phyloP scores from a whole-genome alignment of 2,329 filamentous ascomycete species.

The Aspergillus awamori region DNA sequence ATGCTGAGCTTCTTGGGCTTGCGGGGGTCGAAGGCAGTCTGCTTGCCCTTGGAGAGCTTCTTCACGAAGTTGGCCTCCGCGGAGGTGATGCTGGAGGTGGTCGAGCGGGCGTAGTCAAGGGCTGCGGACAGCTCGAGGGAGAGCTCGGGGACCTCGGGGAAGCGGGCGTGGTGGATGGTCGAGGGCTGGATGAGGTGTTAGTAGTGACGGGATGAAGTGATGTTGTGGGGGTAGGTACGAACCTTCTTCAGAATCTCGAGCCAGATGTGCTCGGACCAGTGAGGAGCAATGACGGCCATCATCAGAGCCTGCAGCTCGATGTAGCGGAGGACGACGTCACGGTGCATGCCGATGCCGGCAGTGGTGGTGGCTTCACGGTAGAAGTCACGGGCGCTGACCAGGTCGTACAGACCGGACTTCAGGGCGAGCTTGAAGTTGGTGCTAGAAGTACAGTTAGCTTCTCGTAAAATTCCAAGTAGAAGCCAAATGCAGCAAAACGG shows the following conservation, averaged over 20 bases:
- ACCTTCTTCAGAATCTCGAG: constrained; percentile 79
- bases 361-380: constrained; percentile 82
- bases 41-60: constrained; percentile 92
- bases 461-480: not conserved
- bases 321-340: constrained; percentile 75
- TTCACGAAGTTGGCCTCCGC: constrained; percentile 76
- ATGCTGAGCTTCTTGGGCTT: constrained; percentile 90
- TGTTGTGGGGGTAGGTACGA: not conserved
- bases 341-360: constrained; percentile 83
- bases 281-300: constrained; percentile 81
- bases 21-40: constrained; percentile 80
- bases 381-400: constrained; percentile 83
- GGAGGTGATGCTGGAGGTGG: constrained; percentile 76
- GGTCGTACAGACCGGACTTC: constrained; percentile 85
- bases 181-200: constrained; percentile 49
- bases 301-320: constrained; percentile 84
- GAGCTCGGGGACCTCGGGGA: constrained; percentile 68
- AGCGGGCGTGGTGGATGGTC: constrained; percentile 78
- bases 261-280: constrained; percentile 96
- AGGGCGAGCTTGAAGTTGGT: constrained; percentile 86
- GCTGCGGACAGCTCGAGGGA: constrained; percentile 73
- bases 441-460: constrained; percentile 34
- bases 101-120: constrained; percentile 77
- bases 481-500: not conserved
- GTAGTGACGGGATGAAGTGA: constrained; percentile 1